Base-by-base conservation (phyloP, 2,329 filamentous ascomycete genomes). In the Fusarium agapanthi region DNA sequence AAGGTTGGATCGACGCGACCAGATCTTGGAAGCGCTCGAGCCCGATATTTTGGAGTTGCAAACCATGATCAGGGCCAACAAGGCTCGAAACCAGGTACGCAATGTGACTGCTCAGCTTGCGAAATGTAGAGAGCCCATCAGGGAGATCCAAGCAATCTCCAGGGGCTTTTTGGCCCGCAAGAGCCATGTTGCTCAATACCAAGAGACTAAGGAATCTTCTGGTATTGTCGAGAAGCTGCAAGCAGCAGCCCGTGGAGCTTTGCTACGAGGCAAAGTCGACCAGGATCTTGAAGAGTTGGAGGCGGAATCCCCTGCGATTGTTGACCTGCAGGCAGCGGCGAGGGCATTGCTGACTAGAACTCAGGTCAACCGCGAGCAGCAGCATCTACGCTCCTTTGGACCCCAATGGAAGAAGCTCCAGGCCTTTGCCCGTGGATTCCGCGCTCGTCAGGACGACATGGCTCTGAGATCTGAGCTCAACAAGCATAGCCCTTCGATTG, bases 21-120 rank as follows among this genome's bases (percentile, higher is more conserved):
- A 88, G 62, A 88, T 90, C 78, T 94, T 91, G 89, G 90, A 91
- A 78, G 88, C 88, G 58, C 88, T 91, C 61, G 92, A 95, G 80
- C 85, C 86, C 11, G 89, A 94, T 68, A 88, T 98, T 50, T 83
- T 96, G 67, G 90, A 91, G 76, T 85, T 99, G 18, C 96, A 99
- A 81, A 97, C 91, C 80, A 86, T 97, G 51, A 88, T 94, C 79
- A 87, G 93, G 77, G 93, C 91, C 28, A 88, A 88, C 66, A 93
- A 91, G 78, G 87, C 86, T 71, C 88, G 90, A 69, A 81, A 87
- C 72, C 84, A 90, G 83, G 84, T 91, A 82, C 84, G 84, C 77
- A 83, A 88, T 72, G 83, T 86, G 73, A 86, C 81, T 80, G 86
- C 86, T 78, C 87, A 92, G 76, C 87, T 95, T 77, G 85, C 87